These are phyloP conservation scores for Crinitomyces ghanaensis DNA, from an alignment of 805 yeast species.

Conservation along the genomic window DNA sequence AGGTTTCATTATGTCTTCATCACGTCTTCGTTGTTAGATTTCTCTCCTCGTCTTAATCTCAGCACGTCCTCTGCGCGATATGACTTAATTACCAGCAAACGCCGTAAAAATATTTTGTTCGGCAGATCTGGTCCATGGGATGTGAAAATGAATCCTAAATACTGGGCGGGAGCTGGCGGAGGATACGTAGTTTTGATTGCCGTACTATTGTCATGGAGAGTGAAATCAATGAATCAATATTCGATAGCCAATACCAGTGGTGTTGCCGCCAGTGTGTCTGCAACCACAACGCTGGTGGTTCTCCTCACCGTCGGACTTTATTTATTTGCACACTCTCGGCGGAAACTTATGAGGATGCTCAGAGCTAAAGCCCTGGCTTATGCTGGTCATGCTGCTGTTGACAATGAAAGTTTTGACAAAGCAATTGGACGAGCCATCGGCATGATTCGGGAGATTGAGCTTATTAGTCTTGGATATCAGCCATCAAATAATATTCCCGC, in stretches of 20 bases:
- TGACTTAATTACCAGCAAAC: background rate
- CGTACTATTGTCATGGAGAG: slow-evolving; percentile 23
- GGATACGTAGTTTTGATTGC: slow-evolving; percentile 23
- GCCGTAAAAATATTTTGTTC: slow-evolving; percentile 13
- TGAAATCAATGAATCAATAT: slow-evolving; percentile 3
- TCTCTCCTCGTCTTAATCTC: slow-evolving; percentile 4
- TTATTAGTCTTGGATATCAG: slow-evolving; percentile 18
- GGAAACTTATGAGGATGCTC: slow-evolving; percentile 22
- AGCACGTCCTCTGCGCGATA: no score
- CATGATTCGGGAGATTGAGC: slow-evolving; percentile 23
- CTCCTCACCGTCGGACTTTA: slow-evolving; percentile 20
- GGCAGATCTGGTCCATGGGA: slow-evolving; percentile 16
- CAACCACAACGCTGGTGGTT: slow-evolving; percentile 18
- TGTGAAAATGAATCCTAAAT: slow-evolving; percentile 11
- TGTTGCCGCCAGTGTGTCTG: slow-evolving; percentile 3
- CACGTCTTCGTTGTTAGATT: slow-evolving; percentile 35
- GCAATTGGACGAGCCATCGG: slow-evolving; percentile 19
- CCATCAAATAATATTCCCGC: slow-evolving; percentile 11
- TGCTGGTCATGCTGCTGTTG: slow-evolving; percentile 16
- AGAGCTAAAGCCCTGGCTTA: slow-evolving; percentile 21
- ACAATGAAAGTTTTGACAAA: slow-evolving; percentile 20
- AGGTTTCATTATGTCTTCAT: slow-evolving; percentile 40
- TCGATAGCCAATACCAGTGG: background rate
- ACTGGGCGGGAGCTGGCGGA: slow-evolving; percentile 28
- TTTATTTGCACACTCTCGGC: slow-evolving; percentile 24